These are phyloP conservation scores for Botrytis byssoidea DNA, from an alignment of 2,329 filamentous ascomycete species.

Conservation along the genomic window DNA sequence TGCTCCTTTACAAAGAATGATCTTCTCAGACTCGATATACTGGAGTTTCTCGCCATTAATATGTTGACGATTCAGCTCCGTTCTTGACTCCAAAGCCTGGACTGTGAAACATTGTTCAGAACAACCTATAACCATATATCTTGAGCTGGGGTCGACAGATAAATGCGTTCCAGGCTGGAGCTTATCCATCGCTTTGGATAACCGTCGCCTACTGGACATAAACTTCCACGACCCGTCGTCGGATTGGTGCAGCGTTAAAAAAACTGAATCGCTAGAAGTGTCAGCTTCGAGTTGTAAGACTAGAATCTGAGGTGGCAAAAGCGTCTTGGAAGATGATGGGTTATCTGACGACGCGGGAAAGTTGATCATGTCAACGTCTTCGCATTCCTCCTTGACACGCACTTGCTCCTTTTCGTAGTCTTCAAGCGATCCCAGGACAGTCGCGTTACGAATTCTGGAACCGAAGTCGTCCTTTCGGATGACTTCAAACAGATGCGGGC, in stretches of 20 bases:
- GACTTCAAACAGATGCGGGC: slow-evolving; percentile 73
- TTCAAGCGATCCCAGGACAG: slow-evolving; percentile 61
- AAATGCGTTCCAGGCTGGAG: slow-evolving; percentile 60
- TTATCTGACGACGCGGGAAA: not conserved
- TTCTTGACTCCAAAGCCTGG: slow-evolving; percentile 63
- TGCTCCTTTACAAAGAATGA: slow-evolving; percentile 57
- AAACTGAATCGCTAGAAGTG: slow-evolving; percentile 65
- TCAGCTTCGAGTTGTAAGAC: slow-evolving; percentile 65
- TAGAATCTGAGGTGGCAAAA: slow-evolving; percentile 74
- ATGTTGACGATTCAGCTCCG: slow-evolving; percentile 52
- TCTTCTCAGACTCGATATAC: slow-evolving; percentile 53
- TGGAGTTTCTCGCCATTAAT: slow-evolving; percentile 46
- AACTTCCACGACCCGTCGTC: slow-evolving; percentile 41
- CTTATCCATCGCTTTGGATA: slow-evolving; percentile 52
- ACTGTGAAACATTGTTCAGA: slow-evolving; percentile 69
- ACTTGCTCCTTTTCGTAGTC: slow-evolving; percentile 42
- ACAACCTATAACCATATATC: slow-evolving; percentile 67
- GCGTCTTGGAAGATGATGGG: slow-evolving; percentile 9
- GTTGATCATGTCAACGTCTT: slow-evolving; percentile 22
- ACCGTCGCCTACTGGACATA: slow-evolving; percentile 56
- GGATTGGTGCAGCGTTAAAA: slow-evolving; percentile 65
- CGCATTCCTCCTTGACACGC: slow-evolving; percentile 40
- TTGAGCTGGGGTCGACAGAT: slow-evolving; percentile 74
- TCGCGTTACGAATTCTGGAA: slow-evolving; percentile 73
- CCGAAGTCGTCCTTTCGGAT: slow-evolving; percentile 77